Evolutionary conservation across 164 flowering plant genomes (phyloP), one percentile per base, ranked within the genome.

Genomic region (Cinnamomum chago): DNA sequence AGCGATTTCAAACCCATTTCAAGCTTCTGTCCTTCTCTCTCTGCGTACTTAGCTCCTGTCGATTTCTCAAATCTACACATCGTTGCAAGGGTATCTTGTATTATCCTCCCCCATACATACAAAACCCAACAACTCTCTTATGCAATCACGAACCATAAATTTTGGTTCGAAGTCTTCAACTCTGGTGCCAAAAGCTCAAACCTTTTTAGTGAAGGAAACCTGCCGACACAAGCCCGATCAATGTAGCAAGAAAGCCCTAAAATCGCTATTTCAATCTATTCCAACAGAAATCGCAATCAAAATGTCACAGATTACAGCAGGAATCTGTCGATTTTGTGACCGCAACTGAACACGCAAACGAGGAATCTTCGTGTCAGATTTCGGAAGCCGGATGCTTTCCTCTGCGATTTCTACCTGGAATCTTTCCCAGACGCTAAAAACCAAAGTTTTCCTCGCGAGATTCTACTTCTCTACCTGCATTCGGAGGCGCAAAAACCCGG

Each of bases 1-100:
- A 65, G 66, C 24, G 73, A 76, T 76, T 80, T 82, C 51, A 80
- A 25, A 3, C 83, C 84, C 82, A 83, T 82, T 20, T 12, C 60
- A 3, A 2, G n/a, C 60, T 55, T 55, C 71, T n/a, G 73, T 79
- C 81, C 77, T 74, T 69, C 22, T 65, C 79, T 73, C 78, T 77
- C 77, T 62, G 20, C 67, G 58, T 20, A 52, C 60, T 60, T 30
- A n/a, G 51, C 30, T 24, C 67, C 69, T 67, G 47, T 71, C 23
- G 76, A 58, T 50, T 68, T 72, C 79, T 73, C 86, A 65, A 70
- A 14, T 50, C 73, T 75, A 13, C 80, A 80, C 78, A 80, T 80
- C 55, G 6, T 73, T 50, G 65, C 23, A 20, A 51, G 35, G 15
- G 17, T 23, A 72, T 33, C 24, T 24, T 15, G 50, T 22, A 67